Evolutionary conservation across 1,139 yeast genomes (phyloP).

Genomic region (Candida sanyaensis): DNA sequence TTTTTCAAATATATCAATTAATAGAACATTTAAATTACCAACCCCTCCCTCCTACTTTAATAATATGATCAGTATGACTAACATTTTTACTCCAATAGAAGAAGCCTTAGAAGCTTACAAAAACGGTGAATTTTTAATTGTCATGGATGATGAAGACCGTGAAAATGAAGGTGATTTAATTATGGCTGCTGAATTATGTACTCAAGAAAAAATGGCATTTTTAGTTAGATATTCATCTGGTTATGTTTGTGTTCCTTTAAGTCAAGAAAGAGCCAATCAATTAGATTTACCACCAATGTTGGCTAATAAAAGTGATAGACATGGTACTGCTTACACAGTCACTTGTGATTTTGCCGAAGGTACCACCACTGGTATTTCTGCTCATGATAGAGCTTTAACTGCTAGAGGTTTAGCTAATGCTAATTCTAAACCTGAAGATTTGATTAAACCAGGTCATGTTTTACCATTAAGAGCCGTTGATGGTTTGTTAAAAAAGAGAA

Average conservation of each 20-base stretch:
- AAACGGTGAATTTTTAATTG: slow-evolving; percentile 87
- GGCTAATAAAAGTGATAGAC: slow-evolving; percentile 69
- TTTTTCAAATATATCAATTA: background rate
- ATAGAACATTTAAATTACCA: background rate
- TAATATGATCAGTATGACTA: slow-evolving; percentile 9
- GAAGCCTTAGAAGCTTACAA: slow-evolving; percentile 81
- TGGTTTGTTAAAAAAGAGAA: slow-evolving; percentile 77
- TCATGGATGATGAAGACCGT: slow-evolving; percentile 93
- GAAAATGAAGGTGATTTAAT: slow-evolving; percentile 98
- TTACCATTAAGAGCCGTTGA: slow-evolving; percentile 90
- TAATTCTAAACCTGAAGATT: slow-evolving; percentile 56
- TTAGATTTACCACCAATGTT: slow-evolving; percentile 83
- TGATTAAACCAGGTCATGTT: slow-evolving; percentile 90
- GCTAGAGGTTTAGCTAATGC: slow-evolving; percentile 70
- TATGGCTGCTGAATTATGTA: slow-evolving; percentile 80
- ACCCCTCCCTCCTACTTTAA: background rate
- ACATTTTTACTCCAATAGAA: slow-evolving; percentile 15
- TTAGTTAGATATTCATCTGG: slow-evolving; percentile 89
- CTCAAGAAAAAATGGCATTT: slow-evolving; percentile 92
- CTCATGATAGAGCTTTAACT: slow-evolving; percentile 90
- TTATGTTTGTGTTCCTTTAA: slow-evolving; percentile 88
- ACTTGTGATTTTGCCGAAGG: slow-evolving; percentile 84
- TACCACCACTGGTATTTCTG: slow-evolving; percentile 97
- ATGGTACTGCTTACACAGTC: slow-evolving; percentile 95
- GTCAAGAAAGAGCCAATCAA: slow-evolving; percentile 74